Evolutionary conservation across 805 yeast genomes (phyloP).

Genomic region (Ogataea allantospora): DNA sequence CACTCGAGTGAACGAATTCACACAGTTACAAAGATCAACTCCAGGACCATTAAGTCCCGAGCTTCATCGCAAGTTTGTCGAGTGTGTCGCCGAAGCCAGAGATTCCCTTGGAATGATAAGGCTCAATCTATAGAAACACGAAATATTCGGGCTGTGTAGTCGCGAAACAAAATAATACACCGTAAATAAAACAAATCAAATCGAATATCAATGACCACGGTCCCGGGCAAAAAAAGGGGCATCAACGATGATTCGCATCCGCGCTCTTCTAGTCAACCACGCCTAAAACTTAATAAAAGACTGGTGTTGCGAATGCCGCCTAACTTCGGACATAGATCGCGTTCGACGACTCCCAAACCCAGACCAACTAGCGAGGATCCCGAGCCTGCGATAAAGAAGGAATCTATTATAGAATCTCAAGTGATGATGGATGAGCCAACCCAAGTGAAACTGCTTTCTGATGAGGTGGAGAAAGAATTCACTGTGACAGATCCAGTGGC

Average conservation of each 20-base stretch:
- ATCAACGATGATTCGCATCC: slow-evolving; percentile 16
- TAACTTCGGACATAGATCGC: slow-evolving; percentile 13
- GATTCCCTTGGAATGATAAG: slow-evolving; percentile 54
- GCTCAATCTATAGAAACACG: slow-evolving; percentile 1
- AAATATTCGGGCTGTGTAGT: slow-evolving; percentile 2
- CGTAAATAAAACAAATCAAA: slow-evolving; percentile 3
- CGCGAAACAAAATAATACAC: background rate
- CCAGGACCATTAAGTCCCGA: slow-evolving; percentile 5
- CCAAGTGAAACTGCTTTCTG: slow-evolving; percentile 9
- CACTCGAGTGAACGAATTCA: slow-evolving; percentile 3
- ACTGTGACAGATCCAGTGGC: background rate
- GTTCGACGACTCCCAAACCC: slow-evolving; percentile 1
- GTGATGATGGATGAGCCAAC: background rate
- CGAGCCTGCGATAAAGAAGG: background rate
- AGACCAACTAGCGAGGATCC: slow-evolving; percentile 5
- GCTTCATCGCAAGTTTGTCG: slow-evolving; percentile 2
- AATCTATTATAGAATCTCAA: background rate
- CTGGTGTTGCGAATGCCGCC: slow-evolving; percentile 22
- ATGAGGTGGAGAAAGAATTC: slow-evolving; percentile 14
- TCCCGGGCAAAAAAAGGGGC: slow-evolving; percentile 16
- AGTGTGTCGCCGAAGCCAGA: slow-evolving; percentile 44
- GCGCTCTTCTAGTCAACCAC: slow-evolving; percentile 7
- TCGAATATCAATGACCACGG: slow-evolving; percentile 8
- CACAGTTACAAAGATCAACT: background rate
- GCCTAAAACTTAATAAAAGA: slow-evolving; percentile 16